These are phyloP conservation scores for Aspergillus cejpii DNA, from an alignment of 2,329 filamentous ascomycete species.

Conservation along the genomic window DNA sequence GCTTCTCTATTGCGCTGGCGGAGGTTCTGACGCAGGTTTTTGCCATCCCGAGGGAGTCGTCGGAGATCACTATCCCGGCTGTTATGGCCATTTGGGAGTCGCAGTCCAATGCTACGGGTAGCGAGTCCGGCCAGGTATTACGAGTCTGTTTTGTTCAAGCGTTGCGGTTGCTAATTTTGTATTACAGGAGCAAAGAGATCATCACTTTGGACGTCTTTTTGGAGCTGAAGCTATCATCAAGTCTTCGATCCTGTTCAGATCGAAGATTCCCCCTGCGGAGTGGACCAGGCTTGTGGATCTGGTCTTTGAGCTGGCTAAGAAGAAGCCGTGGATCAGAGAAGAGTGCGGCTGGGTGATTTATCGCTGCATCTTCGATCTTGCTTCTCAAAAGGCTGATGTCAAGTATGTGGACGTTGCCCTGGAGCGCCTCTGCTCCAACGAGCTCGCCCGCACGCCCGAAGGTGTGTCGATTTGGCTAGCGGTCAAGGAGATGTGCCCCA, in stretches of 20 bases:
- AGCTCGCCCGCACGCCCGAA: constrained; percentile 73
- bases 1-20: constrained; percentile 82
- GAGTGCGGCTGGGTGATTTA: constrained; percentile 80
- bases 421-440: constrained; percentile 54
- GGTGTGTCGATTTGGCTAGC: constrained; percentile 84
- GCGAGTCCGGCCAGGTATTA: constrained; percentile 49
- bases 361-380: constrained; percentile 58
- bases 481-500: constrained; percentile 57
- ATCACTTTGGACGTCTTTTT: constrained; percentile 78
- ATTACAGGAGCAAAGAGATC: constrained; percentile 73
- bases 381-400: constrained; percentile 30
- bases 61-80: constrained; percentile 36
- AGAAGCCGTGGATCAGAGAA: constrained; percentile 82
- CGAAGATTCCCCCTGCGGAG: constrained; percentile 46
- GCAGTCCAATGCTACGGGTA: constrained; percentile 48
- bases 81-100: constrained; percentile 48
- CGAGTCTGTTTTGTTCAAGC: background rate
- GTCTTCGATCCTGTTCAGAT: constrained; percentile 62
- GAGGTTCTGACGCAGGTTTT: constrained; percentile 70
- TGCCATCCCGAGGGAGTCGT: constrained; percentile 30
- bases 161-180: background rate
- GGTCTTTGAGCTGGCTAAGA: constrained; percentile 65
- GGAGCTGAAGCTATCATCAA: constrained; percentile 80
- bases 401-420: constrained; percentile 57
- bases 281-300: constrained; percentile 60